phyloP scores from a whole-genome alignment of 768 basidiomycete genomes.

The Obba rivulosa region DNA sequence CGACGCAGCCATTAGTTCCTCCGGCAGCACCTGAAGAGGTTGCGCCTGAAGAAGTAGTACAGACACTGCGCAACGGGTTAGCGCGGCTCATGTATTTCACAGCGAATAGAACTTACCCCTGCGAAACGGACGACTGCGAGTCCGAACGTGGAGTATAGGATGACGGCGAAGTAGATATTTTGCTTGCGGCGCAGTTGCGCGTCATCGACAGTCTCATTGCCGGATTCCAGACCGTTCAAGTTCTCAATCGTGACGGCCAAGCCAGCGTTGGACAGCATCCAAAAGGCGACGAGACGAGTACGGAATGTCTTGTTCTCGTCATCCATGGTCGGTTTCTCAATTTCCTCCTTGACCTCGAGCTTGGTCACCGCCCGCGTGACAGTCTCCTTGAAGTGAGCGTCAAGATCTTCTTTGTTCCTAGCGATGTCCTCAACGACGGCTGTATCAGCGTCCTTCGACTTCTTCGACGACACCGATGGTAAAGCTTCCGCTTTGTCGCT shows the following conservation, averaged over 20 bases:
- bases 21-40: conserved; percentile 78
- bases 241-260: conserved; percentile 75
- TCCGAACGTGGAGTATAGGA: conserved; percentile 75
- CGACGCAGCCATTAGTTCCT: conserved; percentile 42
- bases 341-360: conserved; percentile 53
- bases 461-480: conserved; percentile 84
- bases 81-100: not conserved
- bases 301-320: conserved; percentile 92
- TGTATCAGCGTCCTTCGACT: conserved; percentile 65
- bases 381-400: conserved; percentile 87
- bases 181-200: conserved; percentile 34
- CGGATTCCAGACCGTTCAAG: conserved; percentile 54
- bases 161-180: conserved; percentile 67
- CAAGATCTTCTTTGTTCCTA: conserved; percentile 81
- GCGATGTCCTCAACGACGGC: conserved; percentile 84
- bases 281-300: conserved; percentile 76
- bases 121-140: conserved; percentile 67
- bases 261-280: conserved; percentile 72
- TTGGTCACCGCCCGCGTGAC: conserved; percentile 84
- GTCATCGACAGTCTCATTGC: conserved; percentile 37
- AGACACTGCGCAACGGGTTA: conserved; percentile 49
- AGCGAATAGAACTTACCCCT: conserved; percentile 50
- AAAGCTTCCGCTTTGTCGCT: conserved; percentile 91
- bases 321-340: conserved; percentile 81
- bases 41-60: conserved; percentile 78